Conservation (phyloP, 805 yeast species). For the Torulaspora delbrueckii region DNA sequence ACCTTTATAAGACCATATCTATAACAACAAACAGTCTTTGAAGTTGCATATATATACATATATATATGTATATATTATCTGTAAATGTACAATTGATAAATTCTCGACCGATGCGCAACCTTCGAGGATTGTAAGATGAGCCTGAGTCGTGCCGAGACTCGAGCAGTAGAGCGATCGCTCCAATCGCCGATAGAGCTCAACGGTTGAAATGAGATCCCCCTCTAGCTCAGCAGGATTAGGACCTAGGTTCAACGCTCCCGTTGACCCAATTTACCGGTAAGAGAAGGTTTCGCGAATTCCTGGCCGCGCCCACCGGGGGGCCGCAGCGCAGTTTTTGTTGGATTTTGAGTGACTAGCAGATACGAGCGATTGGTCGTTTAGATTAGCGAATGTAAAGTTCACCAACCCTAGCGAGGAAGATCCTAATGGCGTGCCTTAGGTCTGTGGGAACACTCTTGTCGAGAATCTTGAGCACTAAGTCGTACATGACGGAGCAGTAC, state of each 20-base stretch:
- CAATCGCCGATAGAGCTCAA: not conserved
- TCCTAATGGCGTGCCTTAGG: conserved; percentile 54
- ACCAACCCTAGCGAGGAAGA: conserved; percentile 54
- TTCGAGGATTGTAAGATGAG: not conserved
- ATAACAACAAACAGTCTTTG: not conserved
- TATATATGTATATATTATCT: not conserved
- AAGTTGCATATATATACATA: not conserved
- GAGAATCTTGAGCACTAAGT: conserved; percentile 52
- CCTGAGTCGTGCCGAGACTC: not conserved
- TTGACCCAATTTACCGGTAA: not conserved
- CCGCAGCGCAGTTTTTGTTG: not conserved
- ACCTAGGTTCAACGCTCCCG: not conserved
- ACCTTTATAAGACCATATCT: not conserved
- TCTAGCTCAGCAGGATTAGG: not conserved
- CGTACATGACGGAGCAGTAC: conserved; percentile 58
- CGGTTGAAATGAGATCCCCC: not conserved
- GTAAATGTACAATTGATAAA: not conserved
- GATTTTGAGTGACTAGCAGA: not conserved
- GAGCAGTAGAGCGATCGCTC: not conserved
- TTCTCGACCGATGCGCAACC: not conserved
- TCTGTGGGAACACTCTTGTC: conserved; percentile 59
- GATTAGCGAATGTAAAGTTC: conserved; percentile 36
- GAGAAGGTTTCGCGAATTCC: not conserved
- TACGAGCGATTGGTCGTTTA: not conserved
- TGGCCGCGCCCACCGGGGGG: not conserved